Conservation (phyloP, 2,329 filamentous ascomycete species). For the Penicillium sp. region DNA sequence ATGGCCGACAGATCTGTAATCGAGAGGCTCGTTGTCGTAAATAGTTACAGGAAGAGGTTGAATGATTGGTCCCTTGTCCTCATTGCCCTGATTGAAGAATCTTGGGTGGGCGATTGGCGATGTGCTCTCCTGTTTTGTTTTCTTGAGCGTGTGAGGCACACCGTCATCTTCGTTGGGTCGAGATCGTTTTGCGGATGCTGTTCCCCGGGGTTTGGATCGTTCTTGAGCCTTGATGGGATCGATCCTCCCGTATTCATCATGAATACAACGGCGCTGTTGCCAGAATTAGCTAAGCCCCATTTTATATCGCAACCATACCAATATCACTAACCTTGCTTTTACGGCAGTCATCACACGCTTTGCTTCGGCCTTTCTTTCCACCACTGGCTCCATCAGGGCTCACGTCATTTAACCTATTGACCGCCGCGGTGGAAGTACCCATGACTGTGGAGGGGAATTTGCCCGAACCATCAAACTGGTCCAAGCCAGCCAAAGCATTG, state of each 20-base stretch:
- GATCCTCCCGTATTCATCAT: slow-evolving; percentile 62
- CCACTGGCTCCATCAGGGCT: slow-evolving; percentile 39
- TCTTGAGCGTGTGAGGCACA: slow-evolving; percentile 27
- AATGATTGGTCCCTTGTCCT: slow-evolving; percentile 14
- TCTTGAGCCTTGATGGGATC: slow-evolving; percentile 64
- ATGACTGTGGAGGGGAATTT: slow-evolving; percentile 28
- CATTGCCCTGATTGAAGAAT: slow-evolving; percentile 21
- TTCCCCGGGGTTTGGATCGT: slow-evolving; percentile 58
- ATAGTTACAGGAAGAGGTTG: slow-evolving; percentile 16
- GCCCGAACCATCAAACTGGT: slow-evolving; percentile 30
- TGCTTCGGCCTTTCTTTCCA: slow-evolving; percentile 58
- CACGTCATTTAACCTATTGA: slow-evolving; percentile 29
- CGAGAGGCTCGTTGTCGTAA: slow-evolving; percentile 15
- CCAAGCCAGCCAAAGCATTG: slow-evolving; percentile 23
- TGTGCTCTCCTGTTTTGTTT: slow-evolving; percentile 36
- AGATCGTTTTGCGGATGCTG: slow-evolving; percentile 55
- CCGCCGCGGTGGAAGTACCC: slow-evolving; percentile 26
- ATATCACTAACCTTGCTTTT: slow-evolving; percentile 60
- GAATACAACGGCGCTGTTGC: slow-evolving; percentile 61
- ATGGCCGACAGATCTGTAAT: slow-evolving; percentile 7
- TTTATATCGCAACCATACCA: slow-evolving; percentile 12
- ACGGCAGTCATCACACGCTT: slow-evolving; percentile 64
- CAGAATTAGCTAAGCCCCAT: slow-evolving; percentile 11
- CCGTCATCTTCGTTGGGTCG: slow-evolving; percentile 43
- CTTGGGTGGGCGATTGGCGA: slow-evolving; percentile 26